phyloP scores from a whole-genome alignment of 768 basidiomycete species.

The Chalciporus sphaerocephalus region DNA sequence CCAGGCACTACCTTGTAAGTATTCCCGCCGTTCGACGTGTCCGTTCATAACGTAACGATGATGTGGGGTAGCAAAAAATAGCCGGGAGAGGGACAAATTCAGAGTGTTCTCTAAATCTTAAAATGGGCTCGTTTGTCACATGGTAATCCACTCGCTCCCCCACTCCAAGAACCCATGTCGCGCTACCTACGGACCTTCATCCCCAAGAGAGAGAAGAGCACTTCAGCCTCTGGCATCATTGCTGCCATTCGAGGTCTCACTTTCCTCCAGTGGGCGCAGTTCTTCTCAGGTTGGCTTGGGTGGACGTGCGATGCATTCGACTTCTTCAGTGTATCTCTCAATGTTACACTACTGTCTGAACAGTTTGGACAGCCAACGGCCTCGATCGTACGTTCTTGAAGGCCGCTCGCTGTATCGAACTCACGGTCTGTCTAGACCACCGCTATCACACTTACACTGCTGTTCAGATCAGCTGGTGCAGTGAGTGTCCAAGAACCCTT shows the following conservation, averaged over 20 bases:
- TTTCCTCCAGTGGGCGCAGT: conserved; percentile 54
- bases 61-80: neutral
- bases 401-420: too few species aligned
- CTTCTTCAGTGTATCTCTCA: conserved; percentile 75
- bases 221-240: conserved; percentile 36
- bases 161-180: conserved; percentile 10
- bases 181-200: conserved; percentile 45
- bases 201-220: conserved; percentile 43
- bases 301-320: conserved; percentile 88
- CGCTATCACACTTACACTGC: conserved; percentile 85
- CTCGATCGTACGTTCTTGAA: conserved; percentile 50
- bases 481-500: too few species aligned
- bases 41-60: too few species aligned
- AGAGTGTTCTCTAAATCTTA: too few species aligned
- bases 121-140: too few species aligned
- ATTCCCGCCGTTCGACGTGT: too few species aligned
- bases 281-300: conserved; percentile 63
- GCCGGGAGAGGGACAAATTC: too few species aligned
- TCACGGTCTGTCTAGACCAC: conserved; percentile 44
- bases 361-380: conserved; percentile 44
- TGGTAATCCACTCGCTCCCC: neutral
- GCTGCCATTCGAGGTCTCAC: conserved; percentile 44
- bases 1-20: too few species aligned
- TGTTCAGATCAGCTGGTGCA: conserved; percentile 80
- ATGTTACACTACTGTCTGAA: conserved; percentile 39